Percentiles rank a stretch among this genome's conserved stretches.
Evolutionary conservation across 306 rosid genomes (phyloP).

Genomic region (Lathyrus sativus): DNA sequence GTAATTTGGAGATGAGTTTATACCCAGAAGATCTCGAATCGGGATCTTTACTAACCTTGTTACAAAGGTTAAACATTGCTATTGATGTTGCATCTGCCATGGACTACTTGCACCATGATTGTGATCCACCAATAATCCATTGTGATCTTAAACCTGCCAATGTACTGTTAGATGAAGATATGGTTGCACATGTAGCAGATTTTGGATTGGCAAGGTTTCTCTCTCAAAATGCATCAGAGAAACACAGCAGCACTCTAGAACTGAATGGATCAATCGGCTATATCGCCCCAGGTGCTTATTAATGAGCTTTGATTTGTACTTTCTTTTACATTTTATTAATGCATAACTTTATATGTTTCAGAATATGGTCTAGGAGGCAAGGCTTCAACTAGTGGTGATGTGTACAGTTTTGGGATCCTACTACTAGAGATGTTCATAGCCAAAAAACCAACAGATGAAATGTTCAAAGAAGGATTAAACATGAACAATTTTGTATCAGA

Average conservation of each 20-base stretch:
- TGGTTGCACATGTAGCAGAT: constrained; percentile 53
- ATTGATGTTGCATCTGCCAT: constrained; percentile 53
- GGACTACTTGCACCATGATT: constrained; percentile 52
- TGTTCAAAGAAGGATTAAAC: constrained; percentile 48
- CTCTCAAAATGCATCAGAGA: constrained; percentile 32
- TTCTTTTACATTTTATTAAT: neutral
- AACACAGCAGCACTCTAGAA: constrained; percentile 40
- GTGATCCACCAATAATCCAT: constrained; percentile 51
- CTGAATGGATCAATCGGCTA: constrained; percentile 51
- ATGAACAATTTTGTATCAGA: constrained; percentile 31
- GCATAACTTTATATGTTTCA: constrained; percentile 23
- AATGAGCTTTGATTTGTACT: neutral
- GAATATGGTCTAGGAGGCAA: constrained; percentile 49
- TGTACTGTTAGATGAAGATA: constrained; percentile 46
- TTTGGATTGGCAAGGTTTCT: constrained; percentile 54
- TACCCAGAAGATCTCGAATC: constrained; percentile 34
- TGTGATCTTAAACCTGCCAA: constrained; percentile 56
- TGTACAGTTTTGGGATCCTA: constrained; percentile 48
- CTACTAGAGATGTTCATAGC: constrained; percentile 44
- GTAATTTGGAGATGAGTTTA: constrained; percentile 43
- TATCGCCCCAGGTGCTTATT: constrained; percentile 48
- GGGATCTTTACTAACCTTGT: constrained; percentile 32
- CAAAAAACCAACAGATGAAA: constrained; percentile 48
- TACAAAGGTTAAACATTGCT: constrained; percentile 45
- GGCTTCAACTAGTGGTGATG: constrained; percentile 50